Base-by-base conservation (phyloP, 352 stramenopile species). In the Blastocystis sp. region DNA sequence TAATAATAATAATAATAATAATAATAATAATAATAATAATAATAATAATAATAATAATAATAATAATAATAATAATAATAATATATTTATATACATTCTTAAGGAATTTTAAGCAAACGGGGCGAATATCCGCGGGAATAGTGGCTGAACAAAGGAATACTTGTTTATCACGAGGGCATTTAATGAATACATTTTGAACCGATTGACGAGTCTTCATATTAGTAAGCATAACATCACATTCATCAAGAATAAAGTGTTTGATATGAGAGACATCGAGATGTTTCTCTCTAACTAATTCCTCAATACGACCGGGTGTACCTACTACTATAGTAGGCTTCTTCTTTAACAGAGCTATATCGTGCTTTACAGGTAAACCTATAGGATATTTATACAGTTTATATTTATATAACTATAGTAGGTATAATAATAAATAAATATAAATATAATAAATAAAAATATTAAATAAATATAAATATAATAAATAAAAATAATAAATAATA, bases 211-310 rank as follows among this genome's bases (percentile, higher is more conserved):
- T 98, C 67, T 96, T 88, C 83, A 45, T 13, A 33, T 2, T 37
- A 27, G 32, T 31, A 36, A 2, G 27, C 18, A 11, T 34, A 71
- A 93, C 90, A 80, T 99, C 92, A 76, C 90, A 98, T 74, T 99
- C 92, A 71, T 99, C 92, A 73, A 99, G 83, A 32, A 99, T 88
- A 72, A 98, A 99, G 75, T 95, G 86, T 75, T 98, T 96, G 58
- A 98, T 80, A 69, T 94, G 88, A 76, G 93, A 84, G 23, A 96
- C 73, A 72, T 95, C 93, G 47, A 98, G 71, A 36, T 77, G 85
- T 0, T 47, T 36, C 19, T 33, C 10, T 27, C 70, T 67, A 13
- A 79, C 74, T 21, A 91, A 70, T 62, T 72, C 76, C 44, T 86
- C 49, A 40, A 59, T 59, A 72, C 92, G 84, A 4, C 91, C 91